Conservation (phyloP, 1,284 basidiomycete species). For the Microbotryum saponariae region DNA sequence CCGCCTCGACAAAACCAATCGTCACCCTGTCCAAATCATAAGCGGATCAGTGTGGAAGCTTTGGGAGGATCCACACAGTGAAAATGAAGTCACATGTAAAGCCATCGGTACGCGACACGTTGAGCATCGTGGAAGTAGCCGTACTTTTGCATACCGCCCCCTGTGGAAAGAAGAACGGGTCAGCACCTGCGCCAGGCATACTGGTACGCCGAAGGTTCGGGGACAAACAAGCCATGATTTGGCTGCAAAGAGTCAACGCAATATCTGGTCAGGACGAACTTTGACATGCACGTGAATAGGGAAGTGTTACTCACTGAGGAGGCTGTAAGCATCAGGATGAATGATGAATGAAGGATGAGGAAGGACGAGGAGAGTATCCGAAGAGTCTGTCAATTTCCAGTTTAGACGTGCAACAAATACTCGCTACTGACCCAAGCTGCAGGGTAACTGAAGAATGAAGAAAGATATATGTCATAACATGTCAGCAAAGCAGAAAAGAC, state of each 20-base stretch:
- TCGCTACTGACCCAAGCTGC: slow-evolving; percentile 68
- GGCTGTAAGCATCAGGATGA: background rate
- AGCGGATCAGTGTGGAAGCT: slow-evolving; percentile 83
- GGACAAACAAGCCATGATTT: slow-evolving; percentile 30
- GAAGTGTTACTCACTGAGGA: background rate
- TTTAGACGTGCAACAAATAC: no score
- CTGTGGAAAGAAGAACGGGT: slow-evolving; percentile 55
- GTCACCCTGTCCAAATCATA: slow-evolving; percentile 57
- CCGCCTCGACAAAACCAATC: slow-evolving; percentile 40
- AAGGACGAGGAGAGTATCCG: background rate
- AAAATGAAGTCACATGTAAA: slow-evolving; percentile 65
- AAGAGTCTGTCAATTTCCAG: slow-evolving; percentile 44
- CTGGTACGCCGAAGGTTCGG: no score
- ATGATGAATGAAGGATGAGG: background rate
- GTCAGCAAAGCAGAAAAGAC: background rate
- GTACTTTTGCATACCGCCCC: slow-evolving; percentile 94
- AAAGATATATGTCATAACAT: slow-evolving; percentile 46
- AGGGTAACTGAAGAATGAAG: slow-evolving; percentile 23
- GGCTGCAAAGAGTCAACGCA: slow-evolving; percentile 3
- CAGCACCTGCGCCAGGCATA: no score
- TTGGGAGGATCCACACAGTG: slow-evolving; percentile 72
- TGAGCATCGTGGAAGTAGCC: slow-evolving; percentile 91
- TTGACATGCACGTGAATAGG: background rate
- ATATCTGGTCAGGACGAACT: background rate
- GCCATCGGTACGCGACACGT: slow-evolving; percentile 85